phyloP scores from a whole-genome alignment of 371 early-diverging fungal genomes.

The Lichtheimia hyalospora region DNA sequence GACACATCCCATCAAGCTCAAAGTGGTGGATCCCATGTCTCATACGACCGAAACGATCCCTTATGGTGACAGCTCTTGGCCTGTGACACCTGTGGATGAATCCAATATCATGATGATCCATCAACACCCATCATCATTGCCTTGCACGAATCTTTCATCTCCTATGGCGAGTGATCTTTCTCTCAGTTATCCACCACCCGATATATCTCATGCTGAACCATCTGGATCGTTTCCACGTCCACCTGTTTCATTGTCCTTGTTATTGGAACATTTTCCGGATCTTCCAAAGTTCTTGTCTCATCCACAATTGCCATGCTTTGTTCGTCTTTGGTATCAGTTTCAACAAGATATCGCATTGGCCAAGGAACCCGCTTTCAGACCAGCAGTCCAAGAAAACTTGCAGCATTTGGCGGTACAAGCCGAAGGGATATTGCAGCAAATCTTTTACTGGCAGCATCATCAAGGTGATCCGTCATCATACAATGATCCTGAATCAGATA shows the following conservation, averaged over 20 bases:
- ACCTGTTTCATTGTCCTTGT: slow-evolving; percentile 5
- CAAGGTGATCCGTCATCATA: not conserved
- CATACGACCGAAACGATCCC: no score
- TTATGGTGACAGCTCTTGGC: no score
- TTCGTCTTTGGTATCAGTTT: slow-evolving; percentile 26
- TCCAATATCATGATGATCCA: no score
- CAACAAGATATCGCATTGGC: slow-evolving; percentile 20
- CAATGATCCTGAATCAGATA: slow-evolving; percentile 1
- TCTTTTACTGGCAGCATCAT: not conserved
- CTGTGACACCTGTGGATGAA: no score
- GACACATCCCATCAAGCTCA: no score
- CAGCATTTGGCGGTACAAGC: slow-evolving; percentile 12
- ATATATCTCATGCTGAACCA: no score
- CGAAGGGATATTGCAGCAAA: not conserved
- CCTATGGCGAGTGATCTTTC: no score
- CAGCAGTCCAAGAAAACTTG: slow-evolving; percentile 16
- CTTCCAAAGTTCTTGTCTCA: slow-evolving; percentile 25
- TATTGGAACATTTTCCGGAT: slow-evolving; percentile 30
- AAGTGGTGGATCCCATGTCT: no score
- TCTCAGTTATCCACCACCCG: no score
- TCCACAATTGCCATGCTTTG: slow-evolving; percentile 20
- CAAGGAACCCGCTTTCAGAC: slow-evolving; percentile 11
- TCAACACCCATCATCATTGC: no score
- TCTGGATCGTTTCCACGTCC: not conserved
- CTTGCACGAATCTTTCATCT: no score